Evolutionary conservation across 768 basidiomycete species (phyloP).

Genomic region (Pleurotus pulmonarius): DNA sequence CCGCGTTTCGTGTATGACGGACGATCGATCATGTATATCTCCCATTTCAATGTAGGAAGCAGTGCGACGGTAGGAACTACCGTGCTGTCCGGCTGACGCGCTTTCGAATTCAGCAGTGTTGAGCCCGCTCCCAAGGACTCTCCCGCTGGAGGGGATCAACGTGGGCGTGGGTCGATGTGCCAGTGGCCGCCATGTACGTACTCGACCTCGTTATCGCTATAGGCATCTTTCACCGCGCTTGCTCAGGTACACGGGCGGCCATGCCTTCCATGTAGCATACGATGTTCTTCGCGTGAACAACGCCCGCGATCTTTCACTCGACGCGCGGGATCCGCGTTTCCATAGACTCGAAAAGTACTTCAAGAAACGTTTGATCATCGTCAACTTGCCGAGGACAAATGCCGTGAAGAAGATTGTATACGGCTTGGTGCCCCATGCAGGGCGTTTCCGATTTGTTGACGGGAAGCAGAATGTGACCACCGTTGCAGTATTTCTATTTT

Average conservation of each 20-base stretch:
- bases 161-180: constrained; percentile 31
- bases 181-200: constrained; percentile 40
- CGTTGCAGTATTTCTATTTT: constrained; percentile 28
- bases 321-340: constrained; percentile 17
- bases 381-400: constrained; percentile 16
- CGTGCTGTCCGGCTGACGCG: no score
- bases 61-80: constrained; percentile 18
- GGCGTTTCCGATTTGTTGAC: constrained; percentile 28
- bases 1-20: constrained; percentile 47
- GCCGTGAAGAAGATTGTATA: constrained; percentile 29
- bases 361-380: constrained; percentile 28
- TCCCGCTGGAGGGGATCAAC: no score
- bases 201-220: no score
- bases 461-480: constrained; percentile 32
- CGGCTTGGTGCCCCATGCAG: constrained; percentile 33
- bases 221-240: background rate
- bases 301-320: constrained; percentile 26
- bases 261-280: constrained; percentile 28
- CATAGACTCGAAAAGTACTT: constrained; percentile 34
- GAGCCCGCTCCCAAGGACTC: no score
- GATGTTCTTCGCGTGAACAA: constrained; percentile 19
- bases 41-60: constrained; percentile 25
- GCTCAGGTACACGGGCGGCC: constrained; percentile 25
- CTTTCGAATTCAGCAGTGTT: no score
- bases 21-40: constrained; percentile 35